Percentiles rank a stretch among this genome's conserved stretches.
Evolutionary conservation across 495 filamentous ascomycete species (phyloP).

Genomic region (Ramalina intermedia): DNA sequence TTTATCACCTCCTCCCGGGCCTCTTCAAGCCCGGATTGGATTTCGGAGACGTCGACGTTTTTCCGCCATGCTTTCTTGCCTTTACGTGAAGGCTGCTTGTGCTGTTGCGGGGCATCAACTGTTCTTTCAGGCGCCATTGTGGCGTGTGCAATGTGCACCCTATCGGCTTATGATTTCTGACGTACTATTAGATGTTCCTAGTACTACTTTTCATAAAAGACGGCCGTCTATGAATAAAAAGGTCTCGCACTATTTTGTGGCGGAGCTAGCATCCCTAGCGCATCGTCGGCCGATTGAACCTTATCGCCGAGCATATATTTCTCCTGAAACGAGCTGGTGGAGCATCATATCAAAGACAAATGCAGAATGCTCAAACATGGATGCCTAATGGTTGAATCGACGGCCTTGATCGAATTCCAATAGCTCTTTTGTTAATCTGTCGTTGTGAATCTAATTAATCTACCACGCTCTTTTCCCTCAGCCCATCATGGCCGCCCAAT

Average conservation of each 20-base stretch:
- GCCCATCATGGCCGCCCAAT: conserved; percentile 26
- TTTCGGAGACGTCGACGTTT: conserved; percentile 81
- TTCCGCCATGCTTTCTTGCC: conserved; percentile 98
- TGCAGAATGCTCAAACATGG: conserved; percentile 3
- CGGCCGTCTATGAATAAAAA: too few relatives aligned
- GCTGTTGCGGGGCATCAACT: conserved; percentile 36
- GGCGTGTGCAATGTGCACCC: too few relatives aligned
- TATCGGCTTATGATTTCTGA: too few relatives aligned
- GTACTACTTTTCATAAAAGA: too few relatives aligned
- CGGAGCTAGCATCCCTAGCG: too few relatives aligned
- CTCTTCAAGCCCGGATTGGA: conserved; percentile 68
- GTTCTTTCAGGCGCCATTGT: neutral
- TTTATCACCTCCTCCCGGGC: conserved; percentile 76
- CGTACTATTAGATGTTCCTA: too few relatives aligned
- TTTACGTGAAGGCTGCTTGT: conserved; percentile 81
- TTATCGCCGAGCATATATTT: too few relatives aligned
- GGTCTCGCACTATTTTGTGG: too few relatives aligned
- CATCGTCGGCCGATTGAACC: too few relatives aligned
- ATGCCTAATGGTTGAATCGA: neutral
- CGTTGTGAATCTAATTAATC: neutral
- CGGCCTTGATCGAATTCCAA: too few relatives aligned
- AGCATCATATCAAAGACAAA: neutral
- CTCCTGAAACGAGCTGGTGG: too few relatives aligned
- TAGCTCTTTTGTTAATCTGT: neutral
- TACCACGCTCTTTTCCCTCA: neutral